Percentiles rank a stretch among this genome's conserved stretches.
phyloP scores from a whole-genome alignment of 2,329 filamentous ascomycete genomes.

The Colletotrichum tropicale region DNA sequence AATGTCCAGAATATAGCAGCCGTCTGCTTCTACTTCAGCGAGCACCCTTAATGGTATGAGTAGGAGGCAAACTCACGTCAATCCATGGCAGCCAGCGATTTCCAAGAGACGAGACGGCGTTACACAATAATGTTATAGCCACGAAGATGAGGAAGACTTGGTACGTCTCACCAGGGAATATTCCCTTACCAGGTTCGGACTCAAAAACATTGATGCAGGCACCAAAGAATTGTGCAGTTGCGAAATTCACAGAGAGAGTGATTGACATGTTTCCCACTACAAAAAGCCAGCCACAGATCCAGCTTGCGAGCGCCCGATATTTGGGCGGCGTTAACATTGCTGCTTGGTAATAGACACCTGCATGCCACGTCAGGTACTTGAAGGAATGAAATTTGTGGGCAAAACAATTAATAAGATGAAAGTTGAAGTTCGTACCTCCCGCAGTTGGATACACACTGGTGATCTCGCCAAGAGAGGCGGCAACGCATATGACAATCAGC shows the following conservation, averaged over 20 bases:
- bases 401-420: background rate
- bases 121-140: slow-evolving; percentile 69
- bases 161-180: slow-evolving; percentile 58
- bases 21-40: slow-evolving; percentile 48
- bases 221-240: slow-evolving; percentile 69
- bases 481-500: slow-evolving; percentile 73
- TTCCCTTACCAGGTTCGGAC: slow-evolving; percentile 41
- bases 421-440: slow-evolving; percentile 52
- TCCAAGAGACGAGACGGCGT: slow-evolving; percentile 68
- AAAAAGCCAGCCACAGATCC: slow-evolving; percentile 78
- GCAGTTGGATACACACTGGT: slow-evolving; percentile 77
- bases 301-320: slow-evolving; percentile 68
- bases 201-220: slow-evolving; percentile 62
- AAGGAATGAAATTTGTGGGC: background rate
- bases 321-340: slow-evolving; percentile 71
- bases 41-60: background rate
- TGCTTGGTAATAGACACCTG: slow-evolving; percentile 75
- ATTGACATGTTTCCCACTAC: slow-evolving; percentile 83
- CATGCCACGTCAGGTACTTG: no score
- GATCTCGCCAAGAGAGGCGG: slow-evolving; percentile 74
- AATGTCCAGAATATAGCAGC: slow-evolving; percentile 79
- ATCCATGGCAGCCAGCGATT: slow-evolving; percentile 71
- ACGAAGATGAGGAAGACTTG: slow-evolving; percentile 76
- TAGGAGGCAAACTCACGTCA: slow-evolving; percentile 59
- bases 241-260: slow-evolving; percentile 82